A percentile compares a stretch with the other conserved stretches of the same genome.
Evolutionary conservation across 352 stramenopile genomes (phyloP).

Genomic region (Globisporangium mamillatum): DNA sequence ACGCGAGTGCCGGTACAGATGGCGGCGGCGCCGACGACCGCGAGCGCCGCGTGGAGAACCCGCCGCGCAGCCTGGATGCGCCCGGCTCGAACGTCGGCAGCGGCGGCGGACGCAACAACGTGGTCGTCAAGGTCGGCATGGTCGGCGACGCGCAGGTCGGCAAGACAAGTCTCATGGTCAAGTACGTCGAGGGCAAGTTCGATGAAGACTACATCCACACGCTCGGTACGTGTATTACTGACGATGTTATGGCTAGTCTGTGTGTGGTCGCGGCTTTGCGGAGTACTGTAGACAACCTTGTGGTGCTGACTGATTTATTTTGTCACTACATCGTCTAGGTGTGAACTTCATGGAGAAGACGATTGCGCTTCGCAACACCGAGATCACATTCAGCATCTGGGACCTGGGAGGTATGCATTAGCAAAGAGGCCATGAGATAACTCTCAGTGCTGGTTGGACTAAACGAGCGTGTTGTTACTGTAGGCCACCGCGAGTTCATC

Average conservation of each 20-base stretch:
- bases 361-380: slow-evolving; percentile 91
- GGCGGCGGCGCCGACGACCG: not conserved
- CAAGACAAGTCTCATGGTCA: slow-evolving; percentile 96
- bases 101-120: slow-evolving; percentile 73
- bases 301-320: not conserved
- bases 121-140: slow-evolving; percentile 92
- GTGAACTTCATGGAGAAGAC: slow-evolving; percentile 97
- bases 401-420: slow-evolving; percentile 75
- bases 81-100: slow-evolving; percentile 25
- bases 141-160: slow-evolving; percentile 93
- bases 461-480: not conserved
- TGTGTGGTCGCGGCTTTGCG: not conserved
- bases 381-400: slow-evolving; percentile 96
- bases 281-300: not conserved
- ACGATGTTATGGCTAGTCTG: not conserved
- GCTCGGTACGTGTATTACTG: slow-evolving; percentile 50
- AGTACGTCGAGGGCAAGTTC: slow-evolving; percentile 95
- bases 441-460: not conserved
- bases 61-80: slow-evolving; percentile 29
- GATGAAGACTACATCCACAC: slow-evolving; percentile 97
- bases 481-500: slow-evolving; percentile 91
- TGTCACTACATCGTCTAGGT: slow-evolving; percentile 28
- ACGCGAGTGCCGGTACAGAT: not conserved
- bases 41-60: slow-evolving; percentile 15
- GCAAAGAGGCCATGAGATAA: not conserved